Evolutionary conservation across 202 grass and related monocot species (phyloP), one percentile per base, ranked within the genome.

Genomic region (Bolboschoenoplectus hybrid): DNA sequence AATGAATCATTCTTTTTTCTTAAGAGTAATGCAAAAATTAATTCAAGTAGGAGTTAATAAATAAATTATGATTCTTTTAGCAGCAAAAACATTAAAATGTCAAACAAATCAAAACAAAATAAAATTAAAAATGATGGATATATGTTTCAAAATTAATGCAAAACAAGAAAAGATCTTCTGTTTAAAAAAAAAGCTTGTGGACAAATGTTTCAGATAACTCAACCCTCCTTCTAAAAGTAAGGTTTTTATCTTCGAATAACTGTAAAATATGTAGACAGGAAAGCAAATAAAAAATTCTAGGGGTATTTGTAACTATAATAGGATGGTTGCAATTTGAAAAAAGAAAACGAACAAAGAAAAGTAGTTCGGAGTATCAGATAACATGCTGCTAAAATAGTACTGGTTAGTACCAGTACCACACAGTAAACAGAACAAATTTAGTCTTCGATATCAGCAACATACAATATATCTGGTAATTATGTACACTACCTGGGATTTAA

Each of bases 41-140:
- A 46, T 72, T 72, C 7, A 72, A 72, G 68, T 46, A 69, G 66
- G 16, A 69, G 13, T 41, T 43, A 44, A 47, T 45, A 72, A 43
- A 2, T 43, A 26, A 69, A n/a, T 69, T 69, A 72, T 46, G 39
- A 46, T 46, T 72, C 7, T n/a, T 72, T 72, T 72, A 72, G 68
- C 39, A 20, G 41, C 6, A 46, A 11, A 65, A 65, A 11, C 7
- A 72, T 46, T 19, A 72, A 16, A 8, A 19, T 26, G 41, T 46
- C 19, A 3, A 17, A 72, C 43, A 19, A 40, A 67, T 38, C 4
- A 40, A 14, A 67, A 67, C 64, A 67, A 39, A 0, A 26, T 26
- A 36, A 64, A 63, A 63, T 63, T 9, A 32, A 39, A 72, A 20
- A 72, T 45, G 17, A 19, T 72, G 41, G 16, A 46, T 9, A 72